Evolutionary conservation across 257 asterid genomes (phyloP).

Genomic region (Nicotiana paniculata): DNA sequence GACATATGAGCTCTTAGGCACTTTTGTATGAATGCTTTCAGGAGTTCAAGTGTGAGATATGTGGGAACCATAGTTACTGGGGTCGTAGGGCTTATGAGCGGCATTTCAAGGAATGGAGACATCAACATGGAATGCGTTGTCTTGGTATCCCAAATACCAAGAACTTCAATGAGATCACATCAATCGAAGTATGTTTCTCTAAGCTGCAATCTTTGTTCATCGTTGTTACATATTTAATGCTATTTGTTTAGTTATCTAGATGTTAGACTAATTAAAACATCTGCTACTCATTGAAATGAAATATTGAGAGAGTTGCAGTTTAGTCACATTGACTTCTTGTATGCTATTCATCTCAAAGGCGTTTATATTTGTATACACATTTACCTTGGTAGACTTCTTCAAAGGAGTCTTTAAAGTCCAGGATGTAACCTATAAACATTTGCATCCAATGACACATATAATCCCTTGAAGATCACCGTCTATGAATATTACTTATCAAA

Average conservation of each 20-base stretch:
- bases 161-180: slow-evolving; percentile 89
- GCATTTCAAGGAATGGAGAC: slow-evolving; percentile 98
- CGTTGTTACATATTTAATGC: not conserved
- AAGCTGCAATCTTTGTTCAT: not conserved
- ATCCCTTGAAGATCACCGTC: no score
- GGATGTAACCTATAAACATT: no score
- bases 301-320: not conserved
- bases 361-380: not conserved
- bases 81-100: slow-evolving; percentile 99
- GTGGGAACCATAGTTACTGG: slow-evolving; percentile 99
- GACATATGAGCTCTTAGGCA: not conserved
- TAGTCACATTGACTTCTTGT: not conserved
- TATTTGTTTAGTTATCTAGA: not conserved
- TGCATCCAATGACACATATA: no score
- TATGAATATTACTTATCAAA: no score
- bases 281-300: not conserved
- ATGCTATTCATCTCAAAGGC: not conserved
- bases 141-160: slow-evolving; percentile 96
- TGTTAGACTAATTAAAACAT: not conserved
- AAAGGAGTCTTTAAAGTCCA: no score
- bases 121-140: slow-evolving; percentile 99
- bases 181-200: slow-evolving; percentile 54
- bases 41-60: slow-evolving; percentile 98
- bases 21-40: slow-evolving; percentile 19
- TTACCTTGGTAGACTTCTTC: no score